Evolutionary conservation across 495 filamentous ascomycete species (phyloP), one percentile per base, ranked within the genome.

Genomic region (Hypoxylon intermedium): DNA sequence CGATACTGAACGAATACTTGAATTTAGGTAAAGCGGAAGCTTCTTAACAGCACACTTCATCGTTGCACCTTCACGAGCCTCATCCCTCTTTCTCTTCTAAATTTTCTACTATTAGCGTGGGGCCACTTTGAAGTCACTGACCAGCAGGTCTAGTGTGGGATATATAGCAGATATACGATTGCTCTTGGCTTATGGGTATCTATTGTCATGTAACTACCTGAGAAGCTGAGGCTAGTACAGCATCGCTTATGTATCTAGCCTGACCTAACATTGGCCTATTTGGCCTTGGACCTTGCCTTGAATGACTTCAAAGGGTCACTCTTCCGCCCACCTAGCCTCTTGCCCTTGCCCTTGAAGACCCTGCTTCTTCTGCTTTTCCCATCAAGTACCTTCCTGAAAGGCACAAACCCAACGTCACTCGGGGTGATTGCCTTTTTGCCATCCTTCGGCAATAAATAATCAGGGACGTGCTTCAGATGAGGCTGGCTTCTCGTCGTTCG

Each of bases 391-490:
- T 91, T 96, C 63, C 83, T 77, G 61, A 97, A 82, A 0, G 87
- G 83, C 31, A 96, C 90, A 67, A 89, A 93, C 1, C 87, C 85
- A 24, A 88, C 76, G 42, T 86, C 79, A 20, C 82, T 80, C 18
- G 77, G 77, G 9, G 83, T 82, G 33, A 91, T 71, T 2, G 79
- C 87, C 61, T 85, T 85, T 65, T 83, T 87, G 0, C 89, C 92
- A 60, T 89, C 91, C 18, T 79, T 82, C 0, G 94, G 94, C 66
- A 99, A 81, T 41, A 99, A 74, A 74, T 99, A 99, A 19, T 96
- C 92, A 0, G 94, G 94, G 2, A 99, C 90, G 77, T 98, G 92
- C 74, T 90, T 96, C 53, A 99, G 74, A 80, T 99, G 95, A 9
- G 87, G 81, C 75, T 96, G 92, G 23, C 92, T 81, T 60, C 89